Evolutionary conservation across 2,329 filamentous ascomycete genomes (phyloP).

Genomic region (Venturia nashicola): DNA sequence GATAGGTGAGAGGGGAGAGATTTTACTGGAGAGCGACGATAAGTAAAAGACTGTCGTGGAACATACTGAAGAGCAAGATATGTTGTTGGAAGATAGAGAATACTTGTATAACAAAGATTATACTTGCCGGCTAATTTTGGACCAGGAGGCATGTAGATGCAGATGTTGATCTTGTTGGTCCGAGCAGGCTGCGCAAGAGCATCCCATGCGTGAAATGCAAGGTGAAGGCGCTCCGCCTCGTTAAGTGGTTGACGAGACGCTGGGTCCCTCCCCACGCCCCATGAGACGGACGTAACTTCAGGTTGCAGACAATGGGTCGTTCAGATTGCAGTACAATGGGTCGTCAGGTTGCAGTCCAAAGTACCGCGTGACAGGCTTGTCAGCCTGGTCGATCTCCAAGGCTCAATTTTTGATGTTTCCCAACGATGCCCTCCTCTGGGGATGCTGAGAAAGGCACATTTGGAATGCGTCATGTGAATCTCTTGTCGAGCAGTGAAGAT

Average conservation of each 20-base stretch:
- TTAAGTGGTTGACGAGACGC: conserved; percentile 3
- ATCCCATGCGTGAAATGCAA: neutral
- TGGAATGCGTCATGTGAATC: neutral
- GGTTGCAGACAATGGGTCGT: neutral
- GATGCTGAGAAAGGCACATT: neutral
- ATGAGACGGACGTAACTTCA: neutral
- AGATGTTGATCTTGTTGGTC: neutral
- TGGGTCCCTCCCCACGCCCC: neutral
- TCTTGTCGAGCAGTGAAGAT: neutral
- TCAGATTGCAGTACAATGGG: neutral
- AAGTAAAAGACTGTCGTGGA: conserved; percentile 4
- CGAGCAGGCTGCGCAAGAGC: neutral
- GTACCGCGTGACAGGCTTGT: conserved; percentile 1
- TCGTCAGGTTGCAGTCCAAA: neutral
- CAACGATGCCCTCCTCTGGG: neutral
- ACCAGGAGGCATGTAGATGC: neutral
- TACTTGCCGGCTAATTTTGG: neutral
- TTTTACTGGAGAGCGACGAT: neutral
- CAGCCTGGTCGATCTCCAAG: conserved; percentile 1
- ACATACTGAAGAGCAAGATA: neutral
- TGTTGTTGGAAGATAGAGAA: neutral
- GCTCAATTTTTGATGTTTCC: neutral
- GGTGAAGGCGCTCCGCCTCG: neutral
- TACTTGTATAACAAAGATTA: neutral
- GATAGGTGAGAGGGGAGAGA: neutral